A percentile compares a stretch with the other conserved stretches of the same genome.
phyloP scores from a whole-genome alignment of 148 eudicot genomes.

The Spergularia bocconei region DNA sequence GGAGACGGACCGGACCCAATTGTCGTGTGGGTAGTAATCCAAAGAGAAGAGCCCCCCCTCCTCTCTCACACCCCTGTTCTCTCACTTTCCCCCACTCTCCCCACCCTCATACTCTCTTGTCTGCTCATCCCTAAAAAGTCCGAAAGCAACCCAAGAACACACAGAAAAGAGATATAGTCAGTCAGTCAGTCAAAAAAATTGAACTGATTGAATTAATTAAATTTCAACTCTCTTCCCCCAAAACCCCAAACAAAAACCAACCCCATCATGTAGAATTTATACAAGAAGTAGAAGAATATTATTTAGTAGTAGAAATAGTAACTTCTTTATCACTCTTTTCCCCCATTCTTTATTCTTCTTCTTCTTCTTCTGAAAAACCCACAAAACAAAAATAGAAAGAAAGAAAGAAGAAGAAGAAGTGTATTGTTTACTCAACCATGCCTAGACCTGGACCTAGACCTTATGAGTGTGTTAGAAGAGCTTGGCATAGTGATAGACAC shows the following conservation, averaged over 20 bases:
- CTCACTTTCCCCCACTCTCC: neutral
- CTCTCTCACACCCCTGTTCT: neutral
- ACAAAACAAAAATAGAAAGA: neutral
- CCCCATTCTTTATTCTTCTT: too few relatives aligned
- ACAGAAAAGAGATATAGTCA: constrained; percentile 1
- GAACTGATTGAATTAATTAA: too few relatives aligned
- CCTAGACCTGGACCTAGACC: constrained; percentile 97
- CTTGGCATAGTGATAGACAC: constrained; percentile 97
- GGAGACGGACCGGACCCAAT: too few relatives aligned
- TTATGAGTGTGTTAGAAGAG: constrained; percentile 90
- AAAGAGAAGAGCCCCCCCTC: too few relatives aligned
- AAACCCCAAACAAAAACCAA: neutral
- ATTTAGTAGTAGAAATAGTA: too few relatives aligned
- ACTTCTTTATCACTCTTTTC: too few relatives aligned
- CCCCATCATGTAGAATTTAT: neutral
- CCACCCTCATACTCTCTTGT: constrained; percentile 33
- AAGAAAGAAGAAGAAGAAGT: neutral
- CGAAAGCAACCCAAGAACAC: constrained; percentile 29
- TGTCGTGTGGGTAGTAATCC: too few relatives aligned
- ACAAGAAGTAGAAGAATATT: too few relatives aligned
- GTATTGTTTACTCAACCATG: constrained; percentile 37
- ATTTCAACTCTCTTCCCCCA: too few relatives aligned
- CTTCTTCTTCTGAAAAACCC: too few relatives aligned
- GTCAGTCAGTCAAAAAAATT: too few relatives aligned
- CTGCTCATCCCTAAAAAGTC: constrained; percentile 27